Evolutionary conservation across 2,329 filamentous ascomycete genomes (phyloP).

Genomic region (Aspergillus sp.): DNA sequence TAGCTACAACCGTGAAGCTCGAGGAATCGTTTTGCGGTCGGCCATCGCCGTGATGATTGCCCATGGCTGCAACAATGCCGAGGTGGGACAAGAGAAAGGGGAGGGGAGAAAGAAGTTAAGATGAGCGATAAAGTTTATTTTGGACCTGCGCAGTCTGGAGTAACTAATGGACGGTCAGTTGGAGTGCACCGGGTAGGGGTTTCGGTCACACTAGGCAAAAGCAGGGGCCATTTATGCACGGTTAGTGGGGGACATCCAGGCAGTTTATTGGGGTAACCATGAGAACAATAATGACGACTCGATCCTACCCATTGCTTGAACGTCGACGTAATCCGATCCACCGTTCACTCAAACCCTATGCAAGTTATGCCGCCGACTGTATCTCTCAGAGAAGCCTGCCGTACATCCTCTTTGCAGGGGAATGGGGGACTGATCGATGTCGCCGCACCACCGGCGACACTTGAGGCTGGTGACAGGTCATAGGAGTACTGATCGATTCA

Average conservation of each 20-base stretch:
- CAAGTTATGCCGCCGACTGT: neutral
- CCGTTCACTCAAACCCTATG: neutral
- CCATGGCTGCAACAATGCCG: constrained; percentile 5
- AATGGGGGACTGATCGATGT: neutral
- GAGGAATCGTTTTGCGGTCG: constrained; percentile 1
- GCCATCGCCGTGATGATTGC: constrained; percentile 1
- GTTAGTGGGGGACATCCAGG: neutral
- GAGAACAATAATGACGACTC: neutral
- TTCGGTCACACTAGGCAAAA: neutral
- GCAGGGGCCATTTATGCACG: constrained; percentile 1
- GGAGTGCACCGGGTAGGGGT: neutral
- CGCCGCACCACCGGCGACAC: neutral
- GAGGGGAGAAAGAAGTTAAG: neutral
- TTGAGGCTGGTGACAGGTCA: neutral
- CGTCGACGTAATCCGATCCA: neutral
- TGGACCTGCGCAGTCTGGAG: neutral
- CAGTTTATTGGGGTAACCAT: neutral
- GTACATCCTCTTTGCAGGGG: neutral
- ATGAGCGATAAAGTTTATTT: neutral
- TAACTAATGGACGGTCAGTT: neutral
- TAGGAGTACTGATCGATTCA: neutral
- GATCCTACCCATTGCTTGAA: neutral
- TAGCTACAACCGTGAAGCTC: neutral
- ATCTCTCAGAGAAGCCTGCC: neutral
- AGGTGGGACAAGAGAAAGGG: neutral